Evolutionary conservation across 2,329 filamentous ascomycete genomes (phyloP).

Genomic region (Pseudocercospora fijiensis): DNA sequence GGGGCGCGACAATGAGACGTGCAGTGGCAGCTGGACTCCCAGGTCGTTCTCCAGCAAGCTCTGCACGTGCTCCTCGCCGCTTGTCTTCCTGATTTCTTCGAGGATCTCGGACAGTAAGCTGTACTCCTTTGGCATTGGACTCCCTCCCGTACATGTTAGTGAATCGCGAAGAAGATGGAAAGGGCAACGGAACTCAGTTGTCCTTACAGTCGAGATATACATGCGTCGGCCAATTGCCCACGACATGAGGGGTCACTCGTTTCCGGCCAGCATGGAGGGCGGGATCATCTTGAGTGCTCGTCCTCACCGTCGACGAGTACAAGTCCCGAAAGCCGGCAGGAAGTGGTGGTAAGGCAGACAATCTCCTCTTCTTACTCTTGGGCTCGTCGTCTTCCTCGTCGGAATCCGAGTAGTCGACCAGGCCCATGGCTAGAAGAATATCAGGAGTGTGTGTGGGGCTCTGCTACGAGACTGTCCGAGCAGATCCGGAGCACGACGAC

Average conservation of each 20-base stretch:
- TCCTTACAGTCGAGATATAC: slow-evolving; percentile 86
- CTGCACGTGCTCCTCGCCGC: slow-evolving; percentile 47
- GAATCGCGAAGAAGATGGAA: neutral
- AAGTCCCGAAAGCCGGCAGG: slow-evolving; percentile 82
- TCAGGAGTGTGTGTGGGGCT: neutral
- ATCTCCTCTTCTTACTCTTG: slow-evolving; percentile 27
- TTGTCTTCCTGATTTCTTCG: slow-evolving; percentile 22
- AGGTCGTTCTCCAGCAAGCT: slow-evolving; percentile 76
- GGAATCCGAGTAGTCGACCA: slow-evolving; percentile 63
- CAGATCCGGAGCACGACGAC: neutral
- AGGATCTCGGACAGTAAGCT: slow-evolving; percentile 43
- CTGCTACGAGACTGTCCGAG: neutral
- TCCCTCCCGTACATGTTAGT: slow-evolving; percentile 48
- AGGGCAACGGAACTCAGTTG: slow-evolving; percentile 7
- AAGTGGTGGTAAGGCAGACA: slow-evolving; percentile 54
- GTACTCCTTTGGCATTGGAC: slow-evolving; percentile 53
- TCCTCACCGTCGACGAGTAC: slow-evolving; percentile 77
- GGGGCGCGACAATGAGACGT: slow-evolving; percentile 86
- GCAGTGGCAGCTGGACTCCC: slow-evolving; percentile 73
- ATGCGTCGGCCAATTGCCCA: slow-evolving; percentile 90
- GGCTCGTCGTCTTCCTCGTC: slow-evolving; percentile 35
- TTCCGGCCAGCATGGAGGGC: slow-evolving; percentile 80
- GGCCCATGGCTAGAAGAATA: slow-evolving; percentile 49
- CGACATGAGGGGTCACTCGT: slow-evolving; percentile 76
- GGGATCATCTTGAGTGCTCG: slow-evolving; percentile 78